Evolutionary conservation across 345 rosid genomes (phyloP).

Genomic region (Euphorbia lathyris): DNA sequence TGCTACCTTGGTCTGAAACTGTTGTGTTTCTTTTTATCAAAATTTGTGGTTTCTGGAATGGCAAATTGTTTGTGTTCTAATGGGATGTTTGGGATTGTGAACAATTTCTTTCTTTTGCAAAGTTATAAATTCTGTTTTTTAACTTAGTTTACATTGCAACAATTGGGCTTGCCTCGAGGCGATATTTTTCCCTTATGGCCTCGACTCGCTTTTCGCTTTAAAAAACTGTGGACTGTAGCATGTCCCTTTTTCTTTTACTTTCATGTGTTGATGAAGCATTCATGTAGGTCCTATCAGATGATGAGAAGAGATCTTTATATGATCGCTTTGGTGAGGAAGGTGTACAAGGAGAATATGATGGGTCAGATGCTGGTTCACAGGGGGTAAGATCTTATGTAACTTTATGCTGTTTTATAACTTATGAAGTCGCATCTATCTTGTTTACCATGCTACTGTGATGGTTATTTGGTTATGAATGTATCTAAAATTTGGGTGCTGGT

Average conservation of each 20-base stretch:
- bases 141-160: no score
- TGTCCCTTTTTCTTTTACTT: conserved; percentile 7
- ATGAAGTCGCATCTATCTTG: neutral
- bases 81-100: no score
- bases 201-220: no score
- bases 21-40: no score
- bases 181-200: no score
- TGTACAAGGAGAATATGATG: conserved; percentile 56
- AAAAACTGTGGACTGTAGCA: neutral
- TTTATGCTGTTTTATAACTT: conserved; percentile 9
- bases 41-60: no score
- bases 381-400: conserved; percentile 46
- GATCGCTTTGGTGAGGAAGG: conserved; percentile 87
- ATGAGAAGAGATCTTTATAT: conserved; percentile 81
- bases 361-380: conserved; percentile 41
- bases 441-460: neutral
- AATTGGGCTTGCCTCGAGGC: no score
- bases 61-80: no score
- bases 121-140: no score
- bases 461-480: neutral
- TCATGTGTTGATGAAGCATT: conserved; percentile 37
- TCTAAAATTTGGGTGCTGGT: neutral
- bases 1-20: no score
- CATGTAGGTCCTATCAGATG: conserved; percentile 88
- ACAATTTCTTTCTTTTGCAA: no score